Evolutionary conservation across 1,284 basidiomycete species (phyloP).

Genomic region (Ceratobasidium sp.): DNA sequence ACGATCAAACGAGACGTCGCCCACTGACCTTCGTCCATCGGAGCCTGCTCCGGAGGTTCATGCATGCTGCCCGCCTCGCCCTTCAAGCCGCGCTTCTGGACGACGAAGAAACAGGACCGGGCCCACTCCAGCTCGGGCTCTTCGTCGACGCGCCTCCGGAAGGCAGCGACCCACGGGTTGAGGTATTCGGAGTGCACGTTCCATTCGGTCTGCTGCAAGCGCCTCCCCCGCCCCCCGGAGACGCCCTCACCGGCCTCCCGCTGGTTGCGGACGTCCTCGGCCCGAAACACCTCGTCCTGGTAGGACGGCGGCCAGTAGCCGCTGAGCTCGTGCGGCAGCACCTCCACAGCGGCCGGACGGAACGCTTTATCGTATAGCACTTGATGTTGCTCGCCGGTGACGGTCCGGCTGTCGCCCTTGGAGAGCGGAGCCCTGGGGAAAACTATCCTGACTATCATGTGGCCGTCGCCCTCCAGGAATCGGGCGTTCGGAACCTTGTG

Average conservation of each 20-base stretch:
- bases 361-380: conserved; percentile 20
- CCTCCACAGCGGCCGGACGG: not conserved
- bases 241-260: not conserved
- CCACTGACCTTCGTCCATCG: not conserved
- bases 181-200: conserved; percentile 29
- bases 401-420: not conserved
- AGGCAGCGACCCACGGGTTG: not conserved
- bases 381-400: not conserved
- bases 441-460: not conserved
- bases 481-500: conserved; percentile 33
- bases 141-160: not conserved
- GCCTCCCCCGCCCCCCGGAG: not conserved
- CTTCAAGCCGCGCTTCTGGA: conserved; percentile 39
- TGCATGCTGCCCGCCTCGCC: conserved; percentile 11
- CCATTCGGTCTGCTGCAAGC: conserved; percentile 3
- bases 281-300: conserved; percentile 11
- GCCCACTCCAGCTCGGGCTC: conserved; percentile 21
- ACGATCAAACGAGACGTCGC: not conserved
- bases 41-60: conserved; percentile 1
- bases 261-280: not conserved
- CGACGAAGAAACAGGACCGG: conserved; percentile 12
- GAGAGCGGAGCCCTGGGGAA: not conserved
- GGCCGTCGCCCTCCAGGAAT: conserved; percentile 11
- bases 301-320: not conserved
- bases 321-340: conserved; percentile 8